Percentiles rank a stretch among this genome's conserved stretches.
Conservation (phyloP, 192 early-diverging fungal species). For the Chytriomyces sp. region DNA sequence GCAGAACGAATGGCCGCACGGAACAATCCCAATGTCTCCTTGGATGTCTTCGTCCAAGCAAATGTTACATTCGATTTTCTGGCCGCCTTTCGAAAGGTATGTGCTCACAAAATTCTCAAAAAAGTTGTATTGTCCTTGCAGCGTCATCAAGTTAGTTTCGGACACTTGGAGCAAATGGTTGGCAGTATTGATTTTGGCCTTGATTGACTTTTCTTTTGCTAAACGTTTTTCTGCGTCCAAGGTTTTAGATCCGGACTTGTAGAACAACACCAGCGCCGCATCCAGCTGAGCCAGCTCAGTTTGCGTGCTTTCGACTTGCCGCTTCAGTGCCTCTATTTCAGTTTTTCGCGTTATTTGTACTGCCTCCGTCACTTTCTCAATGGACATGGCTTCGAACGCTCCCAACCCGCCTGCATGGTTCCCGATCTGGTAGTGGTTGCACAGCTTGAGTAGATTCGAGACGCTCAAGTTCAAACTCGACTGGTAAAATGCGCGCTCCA, state of each 20-base stretch:
- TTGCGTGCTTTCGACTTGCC: background rate
- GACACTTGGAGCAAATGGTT: background rate
- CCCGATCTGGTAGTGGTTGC: constrained; percentile 31
- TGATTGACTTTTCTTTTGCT: too few species aligned
- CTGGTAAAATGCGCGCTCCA: constrained; percentile 11
- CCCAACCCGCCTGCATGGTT: background rate
- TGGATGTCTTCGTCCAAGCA: constrained; percentile 3
- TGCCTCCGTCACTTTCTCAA: constrained; percentile 22
- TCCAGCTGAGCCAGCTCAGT: background rate
- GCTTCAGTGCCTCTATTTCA: constrained; percentile 3
- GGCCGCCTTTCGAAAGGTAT: background rate
- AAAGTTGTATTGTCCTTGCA: constrained; percentile 14
- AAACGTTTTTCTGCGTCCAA: too few species aligned
- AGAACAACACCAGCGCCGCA: background rate
- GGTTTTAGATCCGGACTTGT: too few species aligned
- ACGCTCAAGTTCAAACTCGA: background rate
- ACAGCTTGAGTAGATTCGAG: constrained; percentile 11
- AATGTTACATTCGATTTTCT: constrained; percentile 12
- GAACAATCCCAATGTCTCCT: background rate
- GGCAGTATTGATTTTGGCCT: too few species aligned
- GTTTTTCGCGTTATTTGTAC: constrained; percentile 4
- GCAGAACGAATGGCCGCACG: constrained; percentile 21
- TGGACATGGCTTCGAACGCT: constrained; percentile 6
- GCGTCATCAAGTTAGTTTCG: background rate
- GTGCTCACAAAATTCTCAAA: constrained; percentile 17